Evolutionary conservation across 768 basidiomycete genomes (phyloP).

Genomic region (Gelatoporia subvermispora): DNA sequence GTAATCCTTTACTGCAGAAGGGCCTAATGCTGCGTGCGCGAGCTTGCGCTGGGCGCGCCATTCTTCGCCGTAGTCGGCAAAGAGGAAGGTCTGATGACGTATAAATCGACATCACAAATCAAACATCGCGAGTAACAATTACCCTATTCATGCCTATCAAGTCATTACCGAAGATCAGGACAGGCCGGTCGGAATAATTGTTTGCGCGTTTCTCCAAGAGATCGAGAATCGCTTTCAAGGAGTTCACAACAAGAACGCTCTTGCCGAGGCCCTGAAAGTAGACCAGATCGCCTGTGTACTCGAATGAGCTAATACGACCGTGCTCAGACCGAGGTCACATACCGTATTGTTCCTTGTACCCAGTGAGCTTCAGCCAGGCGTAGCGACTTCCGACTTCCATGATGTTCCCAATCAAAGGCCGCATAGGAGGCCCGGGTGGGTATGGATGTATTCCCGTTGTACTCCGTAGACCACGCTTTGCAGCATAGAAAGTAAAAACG

Average conservation of each 20-base stretch:
- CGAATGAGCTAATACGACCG: neutral
- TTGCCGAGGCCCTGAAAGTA: slow-evolving; percentile 25
- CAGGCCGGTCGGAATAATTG: slow-evolving; percentile 29
- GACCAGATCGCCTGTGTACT: slow-evolving; percentile 24
- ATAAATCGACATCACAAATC: neutral
- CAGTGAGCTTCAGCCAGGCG: slow-evolving; percentile 9
- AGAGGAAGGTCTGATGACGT: slow-evolving; percentile 16
- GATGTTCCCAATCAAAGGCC: slow-evolving; percentile 11
- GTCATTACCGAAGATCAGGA: slow-evolving; percentile 32
- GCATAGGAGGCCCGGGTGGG: slow-evolving; percentile 14
- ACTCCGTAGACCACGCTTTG: no score
- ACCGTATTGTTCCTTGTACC: slow-evolving; percentile 11
- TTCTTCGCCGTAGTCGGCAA: slow-evolving; percentile 19
- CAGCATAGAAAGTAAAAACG: no score
- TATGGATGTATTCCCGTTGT: neutral
- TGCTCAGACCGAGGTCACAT: neutral
- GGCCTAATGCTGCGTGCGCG: slow-evolving; percentile 24
- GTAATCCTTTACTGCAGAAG: slow-evolving; percentile 28
- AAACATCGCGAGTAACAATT: neutral
- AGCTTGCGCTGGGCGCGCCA: slow-evolving; percentile 25
- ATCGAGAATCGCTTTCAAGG: slow-evolving; percentile 22
- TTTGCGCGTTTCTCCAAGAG: slow-evolving; percentile 23
- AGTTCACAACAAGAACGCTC: slow-evolving; percentile 26
- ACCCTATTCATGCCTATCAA: slow-evolving; percentile 26
- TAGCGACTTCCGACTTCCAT: slow-evolving; percentile 1